Evolutionary conservation across 2,329 filamentous ascomycete genomes (phyloP).

Genomic region (Rhynchosporium graminicola): DNA sequence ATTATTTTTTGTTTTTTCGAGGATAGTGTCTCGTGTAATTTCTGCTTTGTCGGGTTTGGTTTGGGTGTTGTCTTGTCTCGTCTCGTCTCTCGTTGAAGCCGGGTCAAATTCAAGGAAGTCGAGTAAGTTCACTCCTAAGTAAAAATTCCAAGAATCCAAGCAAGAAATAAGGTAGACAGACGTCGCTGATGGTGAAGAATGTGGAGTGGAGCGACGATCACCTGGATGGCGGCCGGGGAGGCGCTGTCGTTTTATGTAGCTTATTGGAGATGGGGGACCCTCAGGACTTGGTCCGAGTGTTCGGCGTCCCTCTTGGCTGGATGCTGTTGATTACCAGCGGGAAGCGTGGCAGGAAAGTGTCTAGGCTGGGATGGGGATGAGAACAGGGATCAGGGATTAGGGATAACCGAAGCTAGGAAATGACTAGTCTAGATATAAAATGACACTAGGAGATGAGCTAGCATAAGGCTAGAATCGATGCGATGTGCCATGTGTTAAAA

Average conservation of each 20-base stretch:
- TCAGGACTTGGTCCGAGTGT: slow-evolving; percentile 32
- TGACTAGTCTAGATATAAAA: background rate
- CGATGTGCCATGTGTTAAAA: slow-evolving; percentile 6
- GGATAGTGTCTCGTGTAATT: background rate
- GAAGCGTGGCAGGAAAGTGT: slow-evolving; percentile 29
- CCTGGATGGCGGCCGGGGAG: slow-evolving; percentile 43
- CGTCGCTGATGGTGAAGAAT: slow-evolving; percentile 35
- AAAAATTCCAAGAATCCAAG: background rate
- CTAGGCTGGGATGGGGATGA: slow-evolving; percentile 2
- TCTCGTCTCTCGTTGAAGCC: slow-evolving; percentile 21
- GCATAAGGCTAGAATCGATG: slow-evolving; percentile 20
- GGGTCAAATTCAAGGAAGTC: background rate
- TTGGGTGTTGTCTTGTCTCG: slow-evolving; percentile 1
- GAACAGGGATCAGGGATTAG: background rate
- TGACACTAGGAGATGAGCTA: background rate
- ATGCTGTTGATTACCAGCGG: slow-evolving; percentile 33
- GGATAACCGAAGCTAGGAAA: background rate
- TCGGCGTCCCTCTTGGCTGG: slow-evolving; percentile 28
- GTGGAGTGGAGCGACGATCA: slow-evolving; percentile 44
- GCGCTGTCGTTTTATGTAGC: slow-evolving; percentile 41
- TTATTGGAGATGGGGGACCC: slow-evolving; percentile 34
- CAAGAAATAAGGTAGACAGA: slow-evolving; percentile 13
- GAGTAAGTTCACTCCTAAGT: background rate
- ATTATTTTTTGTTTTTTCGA: background rate
- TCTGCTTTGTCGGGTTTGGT: slow-evolving; percentile 3